Conservation (phyloP, 306 rosid species). For the Pterocarpus macrocarpus region DNA sequence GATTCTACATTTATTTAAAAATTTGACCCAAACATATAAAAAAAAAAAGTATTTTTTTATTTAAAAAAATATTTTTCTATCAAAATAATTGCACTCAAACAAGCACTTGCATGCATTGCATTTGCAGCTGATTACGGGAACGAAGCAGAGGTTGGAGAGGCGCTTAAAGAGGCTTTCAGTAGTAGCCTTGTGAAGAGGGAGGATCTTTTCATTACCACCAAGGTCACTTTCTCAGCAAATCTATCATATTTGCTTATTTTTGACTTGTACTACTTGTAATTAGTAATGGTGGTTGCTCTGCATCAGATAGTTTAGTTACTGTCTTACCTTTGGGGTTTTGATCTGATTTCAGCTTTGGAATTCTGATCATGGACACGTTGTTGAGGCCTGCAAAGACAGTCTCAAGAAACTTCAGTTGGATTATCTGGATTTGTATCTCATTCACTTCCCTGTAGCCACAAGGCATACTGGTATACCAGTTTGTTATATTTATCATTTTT, state of each 20-base stretch:
- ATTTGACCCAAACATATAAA: no score
- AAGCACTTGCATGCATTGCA: background rate
- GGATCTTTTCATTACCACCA: slow-evolving; percentile 86
- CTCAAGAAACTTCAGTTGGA: slow-evolving; percentile 83
- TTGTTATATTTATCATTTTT: slow-evolving; percentile 19
- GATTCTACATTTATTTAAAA: no score
- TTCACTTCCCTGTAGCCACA: slow-evolving; percentile 87
- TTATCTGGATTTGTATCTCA: slow-evolving; percentile 85
- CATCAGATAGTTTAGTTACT: slow-evolving; percentile 20
- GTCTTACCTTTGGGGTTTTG: slow-evolving; percentile 27
- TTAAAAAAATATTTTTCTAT: no score
- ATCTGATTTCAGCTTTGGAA: slow-evolving; percentile 86
- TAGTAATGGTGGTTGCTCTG: background rate
- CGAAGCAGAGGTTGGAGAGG: slow-evolving; percentile 89
- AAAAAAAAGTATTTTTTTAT: no score
- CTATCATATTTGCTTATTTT: background rate
- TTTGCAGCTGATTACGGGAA: slow-evolving; percentile 80
- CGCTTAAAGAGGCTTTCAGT: slow-evolving; percentile 74
- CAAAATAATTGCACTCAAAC: no score
- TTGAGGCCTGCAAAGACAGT: slow-evolving; percentile 90
- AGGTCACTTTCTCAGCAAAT: slow-evolving; percentile 55
- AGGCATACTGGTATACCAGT: slow-evolving; percentile 71
- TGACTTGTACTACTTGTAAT: background rate
- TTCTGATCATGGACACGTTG: slow-evolving; percentile 93
- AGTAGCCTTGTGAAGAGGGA: slow-evolving; percentile 85